Percentiles rank a stretch among this genome's conserved stretches.
Evolutionary conservation across 2,329 filamentous ascomycete genomes (phyloP).

Genomic region (Akanthomyces muscarius): DNA sequence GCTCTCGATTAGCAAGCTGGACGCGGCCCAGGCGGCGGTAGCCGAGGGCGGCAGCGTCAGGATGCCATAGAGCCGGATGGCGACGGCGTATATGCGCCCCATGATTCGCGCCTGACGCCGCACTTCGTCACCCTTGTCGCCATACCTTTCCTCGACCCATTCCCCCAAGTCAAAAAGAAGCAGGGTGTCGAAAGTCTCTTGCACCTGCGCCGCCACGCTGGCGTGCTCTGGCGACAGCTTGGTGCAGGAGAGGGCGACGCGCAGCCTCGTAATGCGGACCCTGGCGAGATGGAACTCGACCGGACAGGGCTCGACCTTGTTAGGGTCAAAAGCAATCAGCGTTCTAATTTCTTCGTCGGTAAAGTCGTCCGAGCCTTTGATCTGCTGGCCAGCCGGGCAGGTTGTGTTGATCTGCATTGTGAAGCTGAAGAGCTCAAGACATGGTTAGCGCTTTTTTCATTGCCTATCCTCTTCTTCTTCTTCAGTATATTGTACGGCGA

Average conservation of each 20-base stretch:
- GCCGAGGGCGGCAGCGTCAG: neutral
- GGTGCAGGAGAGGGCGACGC: neutral
- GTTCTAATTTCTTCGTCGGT: neutral
- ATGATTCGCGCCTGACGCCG: neutral
- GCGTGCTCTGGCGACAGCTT: neutral
- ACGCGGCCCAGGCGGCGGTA: neutral
- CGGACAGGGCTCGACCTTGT: neutral
- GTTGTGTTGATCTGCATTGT: constrained; percentile 9
- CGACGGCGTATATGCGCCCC: neutral
- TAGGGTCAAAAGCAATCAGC: constrained; percentile 4
- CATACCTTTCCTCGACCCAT: neutral
- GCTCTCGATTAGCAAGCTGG: neutral
- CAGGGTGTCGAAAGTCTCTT: neutral
- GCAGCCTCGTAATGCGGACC: constrained; percentile 3
- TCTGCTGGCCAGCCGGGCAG: neutral
- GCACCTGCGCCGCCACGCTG: neutral
- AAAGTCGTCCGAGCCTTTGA: constrained; percentile 1
- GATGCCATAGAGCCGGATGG: constrained; percentile 1
- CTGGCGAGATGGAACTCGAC: neutral
- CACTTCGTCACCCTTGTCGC: neutral
- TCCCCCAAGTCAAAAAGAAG: neutral
- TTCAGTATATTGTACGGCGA: too few relatives aligned
- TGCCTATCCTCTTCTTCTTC: too few relatives aligned
- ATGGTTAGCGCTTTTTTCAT: neutral
- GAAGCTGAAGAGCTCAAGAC: neutral